A percentile compares a stretch with the other conserved stretches of the same genome.
Conservation (phyloP, 208 protist species). For the Trypanosoma congolense region DNA sequence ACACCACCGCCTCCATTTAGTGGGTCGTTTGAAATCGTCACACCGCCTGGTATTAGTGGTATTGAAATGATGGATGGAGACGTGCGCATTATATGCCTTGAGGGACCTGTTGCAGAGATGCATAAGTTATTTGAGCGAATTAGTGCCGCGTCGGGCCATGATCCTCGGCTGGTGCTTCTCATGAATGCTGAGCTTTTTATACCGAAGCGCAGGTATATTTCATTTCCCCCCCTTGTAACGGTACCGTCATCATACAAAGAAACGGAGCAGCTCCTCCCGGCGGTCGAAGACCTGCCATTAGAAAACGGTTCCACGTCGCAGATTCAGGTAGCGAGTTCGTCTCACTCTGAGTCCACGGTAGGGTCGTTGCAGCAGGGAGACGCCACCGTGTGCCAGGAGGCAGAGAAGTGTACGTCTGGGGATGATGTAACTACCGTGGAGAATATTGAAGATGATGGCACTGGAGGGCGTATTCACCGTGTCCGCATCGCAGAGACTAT, state of each 20-base stretch:
- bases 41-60: conserved; percentile 71
- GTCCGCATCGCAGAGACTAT: conserved; percentile 67
- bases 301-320: no score
- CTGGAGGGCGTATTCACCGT: conserved; percentile 80
- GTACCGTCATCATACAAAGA: conserved; percentile 20
- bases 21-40: conserved; percentile 49
- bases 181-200: conserved; percentile 82
- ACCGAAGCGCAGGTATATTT: conserved; percentile 51
- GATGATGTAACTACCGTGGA: conserved; percentile 19
- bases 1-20: conserved; percentile 29
- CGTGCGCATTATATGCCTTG: conserved; percentile 64
- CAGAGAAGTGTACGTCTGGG: background rate
- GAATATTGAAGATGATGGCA: conserved; percentile 58
- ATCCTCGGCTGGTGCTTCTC: conserved; percentile 33
- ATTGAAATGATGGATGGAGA: conserved; percentile 83
- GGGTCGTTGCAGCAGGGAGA: no score
- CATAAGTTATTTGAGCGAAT: conserved; percentile 45
- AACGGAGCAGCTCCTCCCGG: background rate
- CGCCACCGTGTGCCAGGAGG: no score
- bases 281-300: no score
- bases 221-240: conserved; percentile 78
- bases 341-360: no score
- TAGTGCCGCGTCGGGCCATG: conserved; percentile 13
- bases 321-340: no score
- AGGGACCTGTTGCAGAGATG: conserved; percentile 68